Percentiles rank a stretch among this genome's conserved stretches.
phyloP scores from a whole-genome alignment of 164 flowering plant species.

The Kingdonia uniflora region DNA sequence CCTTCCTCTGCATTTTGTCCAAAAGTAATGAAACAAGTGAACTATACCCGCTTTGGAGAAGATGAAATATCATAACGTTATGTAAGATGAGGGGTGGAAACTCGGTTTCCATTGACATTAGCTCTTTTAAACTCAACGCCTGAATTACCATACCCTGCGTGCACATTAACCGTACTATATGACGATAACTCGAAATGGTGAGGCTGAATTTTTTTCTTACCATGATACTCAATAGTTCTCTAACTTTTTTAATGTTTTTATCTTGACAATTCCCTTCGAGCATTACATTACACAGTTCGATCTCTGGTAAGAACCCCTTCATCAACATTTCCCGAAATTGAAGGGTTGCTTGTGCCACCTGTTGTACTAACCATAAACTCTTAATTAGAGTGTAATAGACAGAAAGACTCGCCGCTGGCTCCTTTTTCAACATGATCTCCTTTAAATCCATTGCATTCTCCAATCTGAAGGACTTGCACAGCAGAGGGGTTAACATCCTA shows the following conservation, averaged over 20 bases:
- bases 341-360: conserved; percentile 28
- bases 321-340: conserved; percentile 29
- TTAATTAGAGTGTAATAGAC: conserved; percentile 25
- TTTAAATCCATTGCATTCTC: conserved; percentile 32
- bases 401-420: conserved; percentile 14
- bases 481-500: conserved; percentile 31
- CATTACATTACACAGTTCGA: conserved; percentile 27
- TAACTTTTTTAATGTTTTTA: conserved; percentile 25
- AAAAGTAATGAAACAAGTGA: conserved; percentile 25
- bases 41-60: conserved; percentile 24
- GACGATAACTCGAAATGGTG: conserved; percentile 42
- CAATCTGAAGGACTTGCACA: conserved; percentile 27
- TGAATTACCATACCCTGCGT: conserved; percentile 19
- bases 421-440: conserved; percentile 25
- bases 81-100: conserved; percentile 18
- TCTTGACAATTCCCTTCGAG: conserved; percentile 34
- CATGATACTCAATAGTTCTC: conserved; percentile 44
- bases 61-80: conserved; percentile 56
- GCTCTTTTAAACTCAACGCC: conserved; percentile 43
- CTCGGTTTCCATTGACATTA: conserved; percentile 25
- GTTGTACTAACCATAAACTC: conserved; percentile 36
- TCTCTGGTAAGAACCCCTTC: conserved; percentile 27
- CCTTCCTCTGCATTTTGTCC: conserved; percentile 31
- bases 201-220: conserved; percentile 35
- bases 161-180: conserved; percentile 37